Base-by-base conservation (phyloP, 2,329 filamentous ascomycete species). In the Fusarium subtropicale region DNA sequence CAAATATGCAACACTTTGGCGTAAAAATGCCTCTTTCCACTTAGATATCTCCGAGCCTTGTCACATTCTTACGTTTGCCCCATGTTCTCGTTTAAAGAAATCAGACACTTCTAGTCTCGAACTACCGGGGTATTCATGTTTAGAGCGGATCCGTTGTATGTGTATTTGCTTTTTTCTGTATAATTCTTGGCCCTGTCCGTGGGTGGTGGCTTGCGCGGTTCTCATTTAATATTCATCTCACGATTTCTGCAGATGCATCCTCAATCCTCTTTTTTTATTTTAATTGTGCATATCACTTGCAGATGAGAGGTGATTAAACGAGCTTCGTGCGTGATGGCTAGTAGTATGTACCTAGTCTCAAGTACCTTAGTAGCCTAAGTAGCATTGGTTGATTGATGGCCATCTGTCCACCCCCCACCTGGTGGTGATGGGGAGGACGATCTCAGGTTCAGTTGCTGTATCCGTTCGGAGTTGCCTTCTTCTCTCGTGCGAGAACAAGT, bases 401-500 rank as follows among this genome's bases (percentile, higher is more conserved):
- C 33, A 42, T 50, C 34, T 24, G 39, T 48, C 62, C 46, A 39
- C 11, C n/a, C 36, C 36, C 68, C 61, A 68, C 64, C 45, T 45
- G 18, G 36, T 41, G 16, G 45, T 41, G 53, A 30, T 30, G 28
- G 28, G 45, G 44, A 48, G 26, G 46, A 53, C 26, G 30, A 56
- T 36, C 52, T 39, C 31, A 59, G 44, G 41, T 22, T n/a, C n/a
- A 39, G 12, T 57, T 52, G 18, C 41, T 24, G 41, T 26, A 44
- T 18, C 48, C 34, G 18, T 46, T 36, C 42, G 45, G 44, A 41
- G 39, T 39, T 62, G 31, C 38, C 18, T 45, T 73, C 54, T 68
- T 66, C 39, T 60, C 69, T 63, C 60, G 38, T 46, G 70, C 69
- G 68, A 71, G 38, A 71, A 71, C 69, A 64, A 64, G 61, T 48